Evolutionary conservation across 208 protist species (phyloP).

Genomic region (Phytomonas francai): DNA sequence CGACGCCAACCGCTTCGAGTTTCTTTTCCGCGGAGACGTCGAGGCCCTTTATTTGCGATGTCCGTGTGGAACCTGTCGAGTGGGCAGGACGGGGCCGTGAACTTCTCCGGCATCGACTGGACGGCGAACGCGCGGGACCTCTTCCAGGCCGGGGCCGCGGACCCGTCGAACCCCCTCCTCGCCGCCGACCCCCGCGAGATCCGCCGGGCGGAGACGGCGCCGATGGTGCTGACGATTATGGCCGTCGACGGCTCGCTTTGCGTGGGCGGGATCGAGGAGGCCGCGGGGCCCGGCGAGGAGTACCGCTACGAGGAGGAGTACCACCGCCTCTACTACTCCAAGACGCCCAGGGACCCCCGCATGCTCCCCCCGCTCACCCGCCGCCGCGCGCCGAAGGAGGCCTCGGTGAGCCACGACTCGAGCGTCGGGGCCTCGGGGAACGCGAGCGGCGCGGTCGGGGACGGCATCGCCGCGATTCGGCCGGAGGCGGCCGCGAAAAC

Average conservation of each 20-base stretch:
- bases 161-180: constrained; percentile 17
- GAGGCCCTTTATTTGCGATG: no score
- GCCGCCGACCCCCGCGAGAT: constrained; percentile 55
- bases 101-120: constrained; percentile 12
- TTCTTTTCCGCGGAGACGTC: background rate
- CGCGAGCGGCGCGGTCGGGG: background rate
- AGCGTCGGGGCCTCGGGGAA: background rate
- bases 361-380: constrained; percentile 64
- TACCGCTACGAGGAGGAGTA: constrained; percentile 82
- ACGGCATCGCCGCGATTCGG: background rate
- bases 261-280: constrained; percentile 29
- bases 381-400: constrained; percentile 17
- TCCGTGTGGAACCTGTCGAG: background rate
- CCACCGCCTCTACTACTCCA: constrained; percentile 70
- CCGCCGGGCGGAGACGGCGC: constrained; percentile 64
- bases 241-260: constrained; percentile 41
- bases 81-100: background rate
- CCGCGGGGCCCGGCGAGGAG: constrained; percentile 50
- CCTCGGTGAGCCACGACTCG: constrained; percentile 12
- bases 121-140: constrained; percentile 19
- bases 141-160: constrained; percentile 17
- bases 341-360: constrained; percentile 71
- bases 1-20: background rate
- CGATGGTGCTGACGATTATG: constrained; percentile 66
- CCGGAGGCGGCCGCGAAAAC: background rate